Base-by-base conservation (phyloP, 441 rosid genomes). In the Melastoma candidum region DNA sequence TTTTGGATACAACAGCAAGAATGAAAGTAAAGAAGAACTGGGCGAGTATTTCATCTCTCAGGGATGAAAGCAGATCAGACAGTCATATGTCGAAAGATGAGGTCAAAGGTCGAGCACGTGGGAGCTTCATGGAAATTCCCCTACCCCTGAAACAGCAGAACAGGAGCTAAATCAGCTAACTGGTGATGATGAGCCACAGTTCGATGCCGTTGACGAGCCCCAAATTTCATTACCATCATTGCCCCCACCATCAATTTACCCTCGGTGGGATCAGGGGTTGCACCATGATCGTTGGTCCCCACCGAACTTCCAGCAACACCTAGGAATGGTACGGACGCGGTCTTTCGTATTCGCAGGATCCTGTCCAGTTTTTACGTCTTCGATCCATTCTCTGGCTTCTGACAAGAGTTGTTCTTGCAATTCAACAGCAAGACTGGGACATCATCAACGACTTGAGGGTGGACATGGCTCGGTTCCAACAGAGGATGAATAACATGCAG, bases 381-480 rank as follows among this genome's bases (percentile, higher is more conserved):
- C 41, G 8, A 8, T 32, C 41, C 8, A 32, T 4, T 1, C 41
- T 4, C 8, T 32, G 41, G 41, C 41, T 32, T 32, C 7, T 32
- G 41, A 32, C 41, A 32, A 32, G 41, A 17, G 22, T 32, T 32
- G 8, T 32, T 32, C 8, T 32, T 32, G 41, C 41, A 8, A 32
- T 32, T 4, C 5, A 32, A 32, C 41, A 32, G 67, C 77, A 87
- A 96, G 93, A 85, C 39, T 87, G 95, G 94, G 96, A 87, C 46
- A 71, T 79, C 55, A 58, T 85, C 54, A 92, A 73, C 59, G 98
- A 85, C 68, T 53, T 92, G 78, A 79, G 96, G 77, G 54, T 80
- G 54, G 96, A 87, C 76, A 85, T 92, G 98, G 85, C 84, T 12
- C 75, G 94, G 74, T 69, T 92, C 52, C 96, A 92, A 57, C 96